Conservation (phyloP, 139 green algal species). For the Raphidocelis subcapitata region DNA sequence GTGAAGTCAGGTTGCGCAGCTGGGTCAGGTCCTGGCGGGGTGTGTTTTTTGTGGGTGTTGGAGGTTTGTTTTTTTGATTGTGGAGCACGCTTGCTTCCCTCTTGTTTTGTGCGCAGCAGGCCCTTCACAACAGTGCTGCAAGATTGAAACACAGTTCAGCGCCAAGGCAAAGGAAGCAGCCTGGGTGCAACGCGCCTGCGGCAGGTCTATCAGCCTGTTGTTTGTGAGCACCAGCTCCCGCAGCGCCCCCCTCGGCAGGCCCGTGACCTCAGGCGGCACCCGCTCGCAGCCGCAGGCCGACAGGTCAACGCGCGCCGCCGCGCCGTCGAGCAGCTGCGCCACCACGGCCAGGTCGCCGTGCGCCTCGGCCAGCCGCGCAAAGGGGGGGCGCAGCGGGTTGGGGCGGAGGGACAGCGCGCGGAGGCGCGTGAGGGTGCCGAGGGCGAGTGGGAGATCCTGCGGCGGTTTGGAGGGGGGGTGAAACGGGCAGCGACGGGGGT, state of each 20-base stretch:
- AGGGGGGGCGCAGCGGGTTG: conserved; percentile 22
- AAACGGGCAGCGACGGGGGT: too few species aligned
- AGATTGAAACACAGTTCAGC: too few species aligned
- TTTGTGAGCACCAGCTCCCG: conserved; percentile 40
- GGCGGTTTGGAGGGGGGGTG: too few species aligned
- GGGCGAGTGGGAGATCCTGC: conserved; percentile 30
- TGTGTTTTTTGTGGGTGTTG: too few species aligned
- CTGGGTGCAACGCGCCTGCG: not conserved
- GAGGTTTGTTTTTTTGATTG: too few species aligned
- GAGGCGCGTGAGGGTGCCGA: conserved; percentile 29
- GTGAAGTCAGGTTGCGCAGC: conserved; percentile 23
- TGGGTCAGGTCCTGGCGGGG: conserved; percentile 22
- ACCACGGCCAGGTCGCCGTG: conserved; percentile 24
- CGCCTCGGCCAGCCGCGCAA: conserved; percentile 11
- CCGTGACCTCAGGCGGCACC: conserved; percentile 34
- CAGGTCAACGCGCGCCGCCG: conserved; percentile 31
- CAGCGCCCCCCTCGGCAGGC: conserved; percentile 32
- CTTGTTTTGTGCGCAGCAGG: too few species aligned
- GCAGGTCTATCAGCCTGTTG: conserved; percentile 38
- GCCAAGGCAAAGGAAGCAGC: too few species aligned
- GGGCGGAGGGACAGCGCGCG: conserved; percentile 17
- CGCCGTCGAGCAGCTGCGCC: conserved; percentile 8
- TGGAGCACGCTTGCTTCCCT: too few species aligned
- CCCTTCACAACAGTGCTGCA: too few species aligned
- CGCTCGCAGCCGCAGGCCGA: conserved; percentile 29